Percentiles rank a stretch among this genome's conserved stretches.
Evolutionary conservation across 2,329 filamentous ascomycete species (phyloP).

Genomic region (Epicoccum sorghinum): DNA sequence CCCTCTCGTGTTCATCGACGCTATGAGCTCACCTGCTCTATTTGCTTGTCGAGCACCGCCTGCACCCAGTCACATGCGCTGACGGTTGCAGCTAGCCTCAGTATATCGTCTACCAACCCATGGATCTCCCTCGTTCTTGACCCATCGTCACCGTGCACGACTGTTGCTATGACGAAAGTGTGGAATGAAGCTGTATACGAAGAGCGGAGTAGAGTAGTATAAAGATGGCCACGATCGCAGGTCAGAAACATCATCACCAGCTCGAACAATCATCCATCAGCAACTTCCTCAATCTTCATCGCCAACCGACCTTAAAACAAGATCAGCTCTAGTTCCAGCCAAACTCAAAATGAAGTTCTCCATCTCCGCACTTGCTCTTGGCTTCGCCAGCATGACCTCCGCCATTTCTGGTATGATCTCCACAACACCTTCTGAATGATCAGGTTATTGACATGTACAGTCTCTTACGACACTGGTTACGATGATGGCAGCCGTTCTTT

Average conservation of each 20-base stretch:
- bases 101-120: constrained; percentile 23
- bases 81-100: constrained; percentile 26
- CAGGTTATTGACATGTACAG: constrained; percentile 39
- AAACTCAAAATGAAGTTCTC: constrained; percentile 43
- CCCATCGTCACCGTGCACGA: constrained; percentile 29
- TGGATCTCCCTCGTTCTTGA: constrained; percentile 28
- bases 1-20: constrained; percentile 33
- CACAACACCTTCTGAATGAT: not conserved
- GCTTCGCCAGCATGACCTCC: constrained; percentile 38
- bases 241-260: constrained; percentile 23
- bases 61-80: constrained; percentile 38
- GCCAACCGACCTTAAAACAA: not conserved
- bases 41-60: constrained; percentile 23
- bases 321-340: not conserved
- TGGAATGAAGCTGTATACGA: constrained; percentile 22
- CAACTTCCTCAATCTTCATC: constrained; percentile 9
- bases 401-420: constrained; percentile 39
- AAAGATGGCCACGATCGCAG: constrained; percentile 28
- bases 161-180: constrained; percentile 24
- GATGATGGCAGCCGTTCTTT: constrained; percentile 65
- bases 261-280: constrained; percentile 16
- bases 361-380: constrained; percentile 32
- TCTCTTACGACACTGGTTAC: constrained; percentile 76
- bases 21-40: constrained; percentile 41
- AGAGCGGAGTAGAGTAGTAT: constrained; percentile 31